A percentile compares a stretch with the other conserved stretches of the same genome.
phyloP scores from a whole-genome alignment of 2,329 filamentous ascomycete species.

The Stylonectria norvegica region DNA sequence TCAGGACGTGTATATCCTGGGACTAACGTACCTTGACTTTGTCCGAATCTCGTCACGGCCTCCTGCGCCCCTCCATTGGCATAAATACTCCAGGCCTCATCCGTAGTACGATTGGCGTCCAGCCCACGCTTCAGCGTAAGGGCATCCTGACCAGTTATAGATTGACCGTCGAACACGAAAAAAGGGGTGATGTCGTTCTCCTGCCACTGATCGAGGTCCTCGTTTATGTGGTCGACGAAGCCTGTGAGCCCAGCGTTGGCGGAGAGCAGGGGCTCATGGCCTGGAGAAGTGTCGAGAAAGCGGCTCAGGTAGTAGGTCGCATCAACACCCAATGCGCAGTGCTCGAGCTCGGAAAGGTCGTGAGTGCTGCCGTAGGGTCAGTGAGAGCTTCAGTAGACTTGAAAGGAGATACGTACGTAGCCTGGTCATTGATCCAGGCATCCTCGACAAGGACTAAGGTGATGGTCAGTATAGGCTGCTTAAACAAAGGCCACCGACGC shows the following conservation, averaged over 20 bases:
- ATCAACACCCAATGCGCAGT: constrained; percentile 77
- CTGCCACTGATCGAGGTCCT: constrained; percentile 71
- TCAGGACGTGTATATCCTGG: constrained; percentile 4
- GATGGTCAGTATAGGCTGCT: constrained; percentile 19
- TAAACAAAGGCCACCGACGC: constrained; percentile 1
- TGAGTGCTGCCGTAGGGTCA: constrained; percentile 45
- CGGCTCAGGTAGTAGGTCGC: constrained; percentile 84
- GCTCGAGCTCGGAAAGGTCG: constrained; percentile 67
- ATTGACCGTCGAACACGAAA: constrained; percentile 90
- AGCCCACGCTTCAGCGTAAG: constrained; percentile 61
- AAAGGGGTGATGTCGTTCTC: constrained; percentile 69
- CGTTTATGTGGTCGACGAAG: constrained; percentile 70
- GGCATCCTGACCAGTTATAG: constrained; percentile 72
- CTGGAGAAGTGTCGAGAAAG: constrained; percentile 66
- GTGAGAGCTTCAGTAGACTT: constrained; percentile 7
- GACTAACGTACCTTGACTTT: constrained; percentile 60
- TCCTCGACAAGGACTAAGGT: constrained; percentile 36
- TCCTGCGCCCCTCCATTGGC: constrained; percentile 73
- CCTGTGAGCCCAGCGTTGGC: constrained; percentile 87
- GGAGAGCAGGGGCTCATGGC: constrained; percentile 82
- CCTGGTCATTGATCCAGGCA: constrained; percentile 39
- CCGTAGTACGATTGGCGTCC: constrained; percentile 66
- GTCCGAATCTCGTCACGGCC: constrained; percentile 82
- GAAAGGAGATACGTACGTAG: constrained; percentile 29
- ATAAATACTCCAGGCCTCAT: constrained; percentile 84